A percentile compares a stretch with the other conserved stretches of the same genome.
Conservation (phyloP, 2,329 filamentous ascomycete genomes). For the Metarhizium sp. region DNA sequence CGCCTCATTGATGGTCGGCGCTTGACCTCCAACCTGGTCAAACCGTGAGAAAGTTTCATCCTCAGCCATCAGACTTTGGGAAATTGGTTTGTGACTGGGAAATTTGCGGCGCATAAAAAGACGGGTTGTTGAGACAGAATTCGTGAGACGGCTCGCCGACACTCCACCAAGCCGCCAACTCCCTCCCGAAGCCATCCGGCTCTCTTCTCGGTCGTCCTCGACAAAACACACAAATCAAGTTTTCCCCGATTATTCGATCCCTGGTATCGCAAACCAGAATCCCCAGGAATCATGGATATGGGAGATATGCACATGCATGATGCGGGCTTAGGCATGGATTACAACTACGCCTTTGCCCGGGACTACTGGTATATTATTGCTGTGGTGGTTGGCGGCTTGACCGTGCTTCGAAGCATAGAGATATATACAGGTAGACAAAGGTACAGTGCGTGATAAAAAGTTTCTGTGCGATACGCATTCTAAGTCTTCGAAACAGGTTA, state of each 20-base stretch:
- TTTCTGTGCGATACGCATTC: background rate
- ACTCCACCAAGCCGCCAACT: background rate
- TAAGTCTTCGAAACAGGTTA: slow-evolving; percentile 27
- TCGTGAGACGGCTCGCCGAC: background rate
- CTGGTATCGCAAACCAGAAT: slow-evolving; percentile 10
- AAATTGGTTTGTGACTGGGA: background rate
- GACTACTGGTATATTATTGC: slow-evolving; percentile 52
- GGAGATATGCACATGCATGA: slow-evolving; percentile 19
- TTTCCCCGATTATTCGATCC: background rate
- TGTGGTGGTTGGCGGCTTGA: slow-evolving; percentile 34
- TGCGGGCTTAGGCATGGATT: slow-evolving; percentile 26
- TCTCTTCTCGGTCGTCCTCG: background rate
- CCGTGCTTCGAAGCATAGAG: slow-evolving; percentile 33
- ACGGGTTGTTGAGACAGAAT: background rate
- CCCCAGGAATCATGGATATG: slow-evolving; percentile 22
- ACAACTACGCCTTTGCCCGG: slow-evolving; percentile 42
- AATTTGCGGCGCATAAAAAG: no score
- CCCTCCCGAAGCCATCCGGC: background rate
- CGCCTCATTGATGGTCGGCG: no score
- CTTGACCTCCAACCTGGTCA: background rate
- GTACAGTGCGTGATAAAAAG: slow-evolving; percentile 18
- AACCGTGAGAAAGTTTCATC: slow-evolving; percentile 10
- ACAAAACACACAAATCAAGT: background rate
- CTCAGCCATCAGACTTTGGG: background rate
- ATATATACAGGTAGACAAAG: slow-evolving; percentile 29